These are phyloP conservation scores for Backusella morwellensis DNA, from an alignment of 192 early-diverging fungal genomes.

Conservation along the genomic window DNA sequence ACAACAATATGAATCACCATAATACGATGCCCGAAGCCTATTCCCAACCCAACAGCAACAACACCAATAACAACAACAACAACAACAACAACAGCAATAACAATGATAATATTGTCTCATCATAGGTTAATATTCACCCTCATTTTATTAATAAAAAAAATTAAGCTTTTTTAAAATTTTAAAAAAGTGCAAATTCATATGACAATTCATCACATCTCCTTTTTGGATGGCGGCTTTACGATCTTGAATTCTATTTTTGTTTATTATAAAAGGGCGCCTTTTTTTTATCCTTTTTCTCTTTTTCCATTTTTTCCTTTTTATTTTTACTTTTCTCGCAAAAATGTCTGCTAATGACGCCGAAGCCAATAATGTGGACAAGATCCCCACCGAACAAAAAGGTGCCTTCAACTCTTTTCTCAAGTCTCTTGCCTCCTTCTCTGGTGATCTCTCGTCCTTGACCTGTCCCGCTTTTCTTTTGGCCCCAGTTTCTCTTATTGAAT, in stretches of 20 bases:
- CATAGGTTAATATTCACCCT: background rate
- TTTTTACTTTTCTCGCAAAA: background rate
- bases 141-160: background rate
- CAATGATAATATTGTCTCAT: background rate
- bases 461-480: slow-evolving; percentile 74
- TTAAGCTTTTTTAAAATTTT: background rate
- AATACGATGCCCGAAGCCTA: slow-evolving; percentile 31
- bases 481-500: slow-evolving; percentile 73
- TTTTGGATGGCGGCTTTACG: background rate
- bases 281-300: background rate
- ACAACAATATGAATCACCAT: background rate
- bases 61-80: background rate
- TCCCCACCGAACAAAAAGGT: slow-evolving; percentile 56
- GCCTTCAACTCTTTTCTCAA: slow-evolving; percentile 63
- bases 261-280: background rate
- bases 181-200: background rate
- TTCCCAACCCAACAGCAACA: background rate
- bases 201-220: background rate
- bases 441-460: slow-evolving; percentile 73
- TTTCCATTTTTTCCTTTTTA: background rate
- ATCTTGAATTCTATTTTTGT: background rate
- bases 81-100: background rate
- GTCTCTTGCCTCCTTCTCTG: slow-evolving; percentile 72
- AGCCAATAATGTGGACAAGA: slow-evolving; percentile 28
- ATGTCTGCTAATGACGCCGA: slow-evolving; percentile 6